Evolutionary conservation across 169 alveolate species (phyloP).

Genomic region (Eimeria brunetti): DNA sequence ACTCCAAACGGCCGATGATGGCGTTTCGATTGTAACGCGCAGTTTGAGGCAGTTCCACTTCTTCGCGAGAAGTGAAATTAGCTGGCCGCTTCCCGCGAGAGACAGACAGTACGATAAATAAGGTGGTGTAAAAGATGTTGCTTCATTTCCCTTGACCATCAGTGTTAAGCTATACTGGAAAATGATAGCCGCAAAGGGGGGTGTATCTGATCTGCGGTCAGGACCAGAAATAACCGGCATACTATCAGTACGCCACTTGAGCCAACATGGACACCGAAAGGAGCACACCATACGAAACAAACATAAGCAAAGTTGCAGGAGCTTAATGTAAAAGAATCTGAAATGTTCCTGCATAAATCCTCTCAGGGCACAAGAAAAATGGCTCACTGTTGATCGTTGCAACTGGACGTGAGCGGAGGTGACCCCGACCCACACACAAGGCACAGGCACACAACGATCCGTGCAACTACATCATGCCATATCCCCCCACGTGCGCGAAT

Average conservation of each 20-base stretch:
- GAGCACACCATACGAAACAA: background rate
- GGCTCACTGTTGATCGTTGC: background rate
- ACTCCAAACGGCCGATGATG: background rate
- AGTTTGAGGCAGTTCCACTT: background rate
- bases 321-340: background rate
- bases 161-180: background rate
- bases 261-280: background rate
- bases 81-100: background rate
- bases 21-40: background rate
- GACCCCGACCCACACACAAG: background rate
- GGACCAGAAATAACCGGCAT: too few relatives aligned
- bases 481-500: background rate
- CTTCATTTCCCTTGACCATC: background rate
- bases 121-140: background rate
- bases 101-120: background rate
- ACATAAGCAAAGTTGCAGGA: background rate
- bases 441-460: constrained; percentile 3
- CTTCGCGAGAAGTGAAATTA: background rate
- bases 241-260: too few relatives aligned
- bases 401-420: background rate
- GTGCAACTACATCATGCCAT: background rate
- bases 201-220: background rate
- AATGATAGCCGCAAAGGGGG: background rate
- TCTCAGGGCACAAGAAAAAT: background rate
- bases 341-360: background rate